phyloP scores from a whole-genome alignment of 2,329 filamentous ascomycete species.

The Ophiostoma australiae region DNA sequence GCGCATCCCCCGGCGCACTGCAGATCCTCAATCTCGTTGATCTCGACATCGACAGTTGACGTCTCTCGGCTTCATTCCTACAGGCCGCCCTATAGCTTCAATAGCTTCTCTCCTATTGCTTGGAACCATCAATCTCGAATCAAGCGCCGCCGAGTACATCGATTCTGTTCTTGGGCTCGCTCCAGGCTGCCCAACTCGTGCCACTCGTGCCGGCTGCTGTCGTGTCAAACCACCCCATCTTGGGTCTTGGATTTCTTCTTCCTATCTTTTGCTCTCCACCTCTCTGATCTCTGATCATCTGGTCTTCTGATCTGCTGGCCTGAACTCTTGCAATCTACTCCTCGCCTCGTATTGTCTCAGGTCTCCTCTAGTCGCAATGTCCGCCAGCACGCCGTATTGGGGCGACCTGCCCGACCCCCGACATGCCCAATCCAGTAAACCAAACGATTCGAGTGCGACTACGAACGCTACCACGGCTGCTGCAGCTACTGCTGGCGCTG shows the following conservation, averaged over 20 bases:
- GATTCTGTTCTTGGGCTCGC: neutral
- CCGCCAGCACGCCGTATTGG: slow-evolving; percentile 49
- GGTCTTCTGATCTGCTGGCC: neutral
- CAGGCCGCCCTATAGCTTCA: neutral
- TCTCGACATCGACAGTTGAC: neutral
- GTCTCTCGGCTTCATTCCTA: neutral
- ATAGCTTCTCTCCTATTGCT: neutral
- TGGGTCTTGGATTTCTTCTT: slow-evolving; percentile 1
- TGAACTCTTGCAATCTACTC: slow-evolving; percentile 1
- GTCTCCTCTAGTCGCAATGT: neutral
- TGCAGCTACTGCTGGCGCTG: slow-evolving; percentile 33
- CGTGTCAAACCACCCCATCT: slow-evolving; percentile 1
- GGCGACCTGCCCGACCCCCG: slow-evolving; percentile 49
- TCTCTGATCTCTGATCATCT: neutral
- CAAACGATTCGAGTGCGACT: slow-evolving; percentile 36
- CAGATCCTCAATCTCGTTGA: neutral
- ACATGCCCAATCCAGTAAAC: slow-evolving; percentile 24
- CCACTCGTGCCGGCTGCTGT: slow-evolving; percentile 3
- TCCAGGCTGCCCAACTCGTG: slow-evolving; percentile 5
- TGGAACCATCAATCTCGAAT: neutral
- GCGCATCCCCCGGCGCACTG: neutral
- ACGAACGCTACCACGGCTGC: slow-evolving; percentile 32
- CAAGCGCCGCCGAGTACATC: neutral
- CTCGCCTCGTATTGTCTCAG: slow-evolving; percentile 8
- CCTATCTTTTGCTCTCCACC: neutral